Evolutionary conservation across 345 rosid genomes (phyloP), one percentile per base, ranked within the genome.

Genomic region (Geranium brycei): DNA sequence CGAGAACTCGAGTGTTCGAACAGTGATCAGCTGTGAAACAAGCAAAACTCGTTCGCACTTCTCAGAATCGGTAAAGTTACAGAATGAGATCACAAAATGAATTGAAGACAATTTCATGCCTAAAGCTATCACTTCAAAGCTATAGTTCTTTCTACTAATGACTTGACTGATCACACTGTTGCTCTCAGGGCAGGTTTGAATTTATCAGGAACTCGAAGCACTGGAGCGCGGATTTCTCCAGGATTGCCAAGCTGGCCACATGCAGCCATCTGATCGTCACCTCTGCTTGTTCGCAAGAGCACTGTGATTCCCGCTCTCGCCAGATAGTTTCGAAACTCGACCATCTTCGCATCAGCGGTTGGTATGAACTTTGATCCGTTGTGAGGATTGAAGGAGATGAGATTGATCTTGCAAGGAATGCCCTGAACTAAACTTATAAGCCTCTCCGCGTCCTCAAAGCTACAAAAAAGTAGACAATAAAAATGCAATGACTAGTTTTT

Each of bases 251-350:
- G 98, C 79, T 92, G 98, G 55, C 98, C 96, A 63, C 96, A 89
- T 17, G 97, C 98, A 40, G 97, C 98, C 98, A 86, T 92, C 81
- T 87, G 84, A 81, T 92, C 98, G 41, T 89, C 89, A 23, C 97
- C 98, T 78, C 93, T 78, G 68, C 96, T 87, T 60, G 72, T 73
- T 61, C 97, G 69, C 77, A 83, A 65, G 69, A 89, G 81, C 68
- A 89, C 97, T 0, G 66, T 57, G 76, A 87, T 81, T 32, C 88
- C 90, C 51, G 73, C 97, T 76, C 72, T 83, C 2, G 85, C 91
- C 76, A 92, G 74, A 47, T 74, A 61, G 66, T 89, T 92, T 41
- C 91, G 81, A 62, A 92, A 92, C 82, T 87, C 77, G 12, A 87
- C 80, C 81, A 92, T 92, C 67, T 75, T 83, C 76, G 83, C 95